Conservation (phyloP, 1,139 yeast species). For the Diutina catenulata region DNA sequence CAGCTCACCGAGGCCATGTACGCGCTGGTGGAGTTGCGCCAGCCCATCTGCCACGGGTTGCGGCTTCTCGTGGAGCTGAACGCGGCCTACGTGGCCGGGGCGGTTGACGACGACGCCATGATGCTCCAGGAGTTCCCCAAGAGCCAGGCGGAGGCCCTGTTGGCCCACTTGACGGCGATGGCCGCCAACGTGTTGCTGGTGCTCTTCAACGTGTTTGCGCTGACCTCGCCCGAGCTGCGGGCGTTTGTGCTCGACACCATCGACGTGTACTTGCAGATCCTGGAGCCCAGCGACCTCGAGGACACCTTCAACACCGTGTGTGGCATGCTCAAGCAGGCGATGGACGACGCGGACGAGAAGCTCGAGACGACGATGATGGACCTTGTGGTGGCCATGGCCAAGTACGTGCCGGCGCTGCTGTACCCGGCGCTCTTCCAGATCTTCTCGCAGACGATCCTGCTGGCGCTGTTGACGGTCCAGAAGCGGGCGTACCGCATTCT, state of each 20-base stretch:
- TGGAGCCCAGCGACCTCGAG: slow-evolving; percentile 55
- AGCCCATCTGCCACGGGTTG: slow-evolving; percentile 69
- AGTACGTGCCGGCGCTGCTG: slow-evolving; percentile 60
- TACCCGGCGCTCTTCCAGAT: slow-evolving; percentile 70
- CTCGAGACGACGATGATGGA: slow-evolving; percentile 85
- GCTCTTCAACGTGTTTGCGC: slow-evolving; percentile 80
- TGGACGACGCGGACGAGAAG: slow-evolving; percentile 45
- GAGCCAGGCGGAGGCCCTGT: slow-evolving; percentile 39
- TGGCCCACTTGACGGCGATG: slow-evolving; percentile 51
- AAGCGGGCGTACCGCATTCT: slow-evolving; percentile 84
- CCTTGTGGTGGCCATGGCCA: slow-evolving; percentile 74
- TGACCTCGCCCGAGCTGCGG: slow-evolving; percentile 75
- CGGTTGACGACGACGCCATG: slow-evolving; percentile 43
- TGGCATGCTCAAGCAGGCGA: slow-evolving; percentile 58
- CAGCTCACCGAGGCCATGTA: slow-evolving; percentile 64
- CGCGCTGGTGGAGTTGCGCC: slow-evolving; percentile 63
- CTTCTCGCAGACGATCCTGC: slow-evolving; percentile 54
- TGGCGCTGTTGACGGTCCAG: slow-evolving; percentile 54
- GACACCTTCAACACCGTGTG: slow-evolving; percentile 81
- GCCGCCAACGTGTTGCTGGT: slow-evolving; percentile 76
- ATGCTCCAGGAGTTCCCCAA: slow-evolving; percentile 44
- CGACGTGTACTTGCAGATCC: slow-evolving; percentile 64
- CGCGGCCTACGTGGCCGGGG: slow-evolving; percentile 48
- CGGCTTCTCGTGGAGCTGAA: slow-evolving; percentile 72
- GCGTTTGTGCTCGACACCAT: slow-evolving; percentile 78